Evolutionary conservation across 371 early-diverging fungal species (phyloP).

Genomic region (Lichtheimia hyalospora): DNA sequence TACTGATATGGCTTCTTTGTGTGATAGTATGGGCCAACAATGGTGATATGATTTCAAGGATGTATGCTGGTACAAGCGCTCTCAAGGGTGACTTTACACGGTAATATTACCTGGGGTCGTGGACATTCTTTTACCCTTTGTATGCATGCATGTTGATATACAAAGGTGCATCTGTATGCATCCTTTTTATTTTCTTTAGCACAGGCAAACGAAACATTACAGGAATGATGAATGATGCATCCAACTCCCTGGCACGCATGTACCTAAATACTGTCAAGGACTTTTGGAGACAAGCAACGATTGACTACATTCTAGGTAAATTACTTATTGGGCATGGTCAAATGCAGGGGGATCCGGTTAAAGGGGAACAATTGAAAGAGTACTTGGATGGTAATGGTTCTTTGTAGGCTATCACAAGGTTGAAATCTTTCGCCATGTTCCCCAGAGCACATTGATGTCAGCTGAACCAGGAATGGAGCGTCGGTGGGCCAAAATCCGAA

Average conservation of each 20-base stretch:
- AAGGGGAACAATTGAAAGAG: not conserved
- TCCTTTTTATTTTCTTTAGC: not conserved
- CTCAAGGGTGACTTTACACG: constrained; percentile 72
- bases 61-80: constrained; percentile 73
- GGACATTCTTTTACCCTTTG: too few relatives aligned
- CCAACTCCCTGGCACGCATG: constrained; percentile 69
- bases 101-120: constrained; percentile 13
- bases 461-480: constrained; percentile 58
- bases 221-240: constrained; percentile 76
- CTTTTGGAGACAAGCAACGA: constrained; percentile 58
- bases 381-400: too few relatives aligned
- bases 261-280: constrained; percentile 72
- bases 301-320: constrained; percentile 47
- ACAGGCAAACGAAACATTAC: constrained; percentile 69
- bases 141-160: too few relatives aligned
- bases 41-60: constrained; percentile 63
- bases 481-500: constrained; percentile 48
- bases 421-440: constrained; percentile 48
- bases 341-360: not conserved
- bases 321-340: too few relatives aligned
- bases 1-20: not conserved
- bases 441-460: constrained; percentile 41
- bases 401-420: constrained; percentile 45
- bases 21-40: constrained; percentile 65
- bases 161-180: not conserved